Evolutionary conservation across 2,329 filamentous ascomycete genomes (phyloP).

Genomic region (Colletotrichum tofieldiae): DNA sequence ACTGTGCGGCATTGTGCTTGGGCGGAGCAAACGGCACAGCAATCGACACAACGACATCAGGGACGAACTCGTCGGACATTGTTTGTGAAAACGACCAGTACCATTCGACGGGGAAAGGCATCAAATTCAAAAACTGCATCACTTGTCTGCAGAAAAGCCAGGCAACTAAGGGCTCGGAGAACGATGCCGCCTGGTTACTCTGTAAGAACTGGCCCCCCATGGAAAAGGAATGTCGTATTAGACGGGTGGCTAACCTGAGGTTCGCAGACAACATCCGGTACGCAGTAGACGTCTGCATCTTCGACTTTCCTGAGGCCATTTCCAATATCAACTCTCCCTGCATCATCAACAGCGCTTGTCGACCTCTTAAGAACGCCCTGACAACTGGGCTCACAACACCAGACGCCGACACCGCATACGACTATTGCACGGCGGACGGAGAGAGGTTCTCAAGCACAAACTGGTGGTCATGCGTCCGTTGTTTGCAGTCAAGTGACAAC

Average conservation of each 20-base stretch:
- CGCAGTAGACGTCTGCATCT: constrained; percentile 64
- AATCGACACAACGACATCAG: constrained; percentile 54
- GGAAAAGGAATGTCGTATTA: too few species aligned
- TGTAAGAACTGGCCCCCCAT: too few species aligned
- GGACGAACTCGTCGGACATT: constrained; percentile 63
- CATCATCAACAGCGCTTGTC: constrained; percentile 59
- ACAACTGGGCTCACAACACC: constrained; percentile 51
- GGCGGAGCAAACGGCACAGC: constrained; percentile 54
- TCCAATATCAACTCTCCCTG: constrained; percentile 58
- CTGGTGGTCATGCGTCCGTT: constrained; percentile 58
- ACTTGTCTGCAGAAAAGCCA: constrained; percentile 64
- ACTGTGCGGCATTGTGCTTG: constrained; percentile 65
- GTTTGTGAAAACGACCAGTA: constrained; percentile 62
- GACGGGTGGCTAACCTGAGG: constrained; percentile 2
- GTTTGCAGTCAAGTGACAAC: constrained; percentile 57
- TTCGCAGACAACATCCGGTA: constrained; percentile 65
- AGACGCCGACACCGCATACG: constrained; percentile 50
- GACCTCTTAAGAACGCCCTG: constrained; percentile 57
- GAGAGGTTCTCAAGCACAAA: constrained; percentile 50
- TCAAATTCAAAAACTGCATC: constrained; percentile 64
- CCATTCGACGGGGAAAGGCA: constrained; percentile 54
- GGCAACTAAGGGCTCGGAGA: constrained; percentile 56
- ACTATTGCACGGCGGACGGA: constrained; percentile 60
- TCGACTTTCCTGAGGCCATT: constrained; percentile 51
- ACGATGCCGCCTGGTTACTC: constrained; percentile 61